Conservation (phyloP, 768 basidiomycete species). For the Auricularia sp. region DNA sequence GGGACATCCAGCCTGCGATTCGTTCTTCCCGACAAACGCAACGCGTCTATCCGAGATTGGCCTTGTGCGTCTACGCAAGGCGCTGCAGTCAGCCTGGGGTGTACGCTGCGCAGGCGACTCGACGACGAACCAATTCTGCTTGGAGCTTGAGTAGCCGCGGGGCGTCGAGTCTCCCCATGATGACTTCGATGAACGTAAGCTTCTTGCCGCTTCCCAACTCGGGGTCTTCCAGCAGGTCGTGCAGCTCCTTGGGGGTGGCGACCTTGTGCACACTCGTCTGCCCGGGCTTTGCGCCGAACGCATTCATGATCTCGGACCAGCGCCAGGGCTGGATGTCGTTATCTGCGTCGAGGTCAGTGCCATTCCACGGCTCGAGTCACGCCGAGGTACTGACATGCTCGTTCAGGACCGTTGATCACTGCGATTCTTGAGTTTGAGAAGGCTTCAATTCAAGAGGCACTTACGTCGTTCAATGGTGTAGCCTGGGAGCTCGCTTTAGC, state of each 20-base stretch:
- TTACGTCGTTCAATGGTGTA: not conserved
- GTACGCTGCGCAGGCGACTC: no score
- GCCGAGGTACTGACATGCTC: slow-evolving; percentile 29
- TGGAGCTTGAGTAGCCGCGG: slow-evolving; percentile 52
- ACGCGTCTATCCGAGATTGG: no score
- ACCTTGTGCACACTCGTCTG: slow-evolving; percentile 14
- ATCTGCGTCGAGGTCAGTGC: slow-evolving; percentile 30
- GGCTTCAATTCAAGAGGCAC: not conserved
- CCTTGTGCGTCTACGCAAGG: not conserved
- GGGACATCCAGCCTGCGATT: no score
- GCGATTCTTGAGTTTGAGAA: not conserved
- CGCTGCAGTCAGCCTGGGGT: not conserved
- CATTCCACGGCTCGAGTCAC: not conserved
- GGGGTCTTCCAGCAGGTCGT: slow-evolving; percentile 42
- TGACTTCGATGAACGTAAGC: slow-evolving; percentile 64
- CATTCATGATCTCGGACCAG: slow-evolving; percentile 54
- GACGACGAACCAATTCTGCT: slow-evolving; percentile 30
- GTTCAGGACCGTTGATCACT: slow-evolving; percentile 28
- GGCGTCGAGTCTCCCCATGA: slow-evolving; percentile 57
- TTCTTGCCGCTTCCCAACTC: slow-evolving; percentile 36
- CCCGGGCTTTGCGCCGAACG: slow-evolving; percentile 33
- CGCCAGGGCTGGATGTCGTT: slow-evolving; percentile 81
- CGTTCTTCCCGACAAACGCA: no score
- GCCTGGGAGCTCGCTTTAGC: slow-evolving; percentile 19
- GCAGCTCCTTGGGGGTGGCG: slow-evolving; percentile 8